Base-by-base conservation (phyloP, 768 basidiomycete species). In the Lentinula aciculospora region DNA sequence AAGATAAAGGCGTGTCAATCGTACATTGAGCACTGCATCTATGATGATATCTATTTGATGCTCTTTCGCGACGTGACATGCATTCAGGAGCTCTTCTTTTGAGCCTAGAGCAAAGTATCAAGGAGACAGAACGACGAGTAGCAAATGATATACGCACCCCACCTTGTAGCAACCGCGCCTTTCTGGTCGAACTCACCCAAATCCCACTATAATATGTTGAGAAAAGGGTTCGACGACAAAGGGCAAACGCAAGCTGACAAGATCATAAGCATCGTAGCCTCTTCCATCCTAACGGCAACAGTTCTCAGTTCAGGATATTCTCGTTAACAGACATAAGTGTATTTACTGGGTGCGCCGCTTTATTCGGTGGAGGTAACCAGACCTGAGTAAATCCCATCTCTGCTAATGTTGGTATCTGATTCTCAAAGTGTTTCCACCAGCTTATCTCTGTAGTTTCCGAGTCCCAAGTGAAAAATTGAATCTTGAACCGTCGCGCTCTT, bases 381-480 rank as follows among this genome's bases (percentile, higher is more conserved):
- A 84, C 76, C 67, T 91, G 89, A 0, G 91, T 92, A 63, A 92
- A 77, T 13, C 91, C 92, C 60, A 89, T 73, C 45, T 80, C 74
- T 4, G 79, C 80, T 19, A 94, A 77, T 42, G 65, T 71, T 12
- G 89, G 85, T 10, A 88, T 71, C 65, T 91, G 84, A 9, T 62
- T 63, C 67, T 88, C 84, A 34, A 93, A 76, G 67, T 89, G 83
- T 64, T 78, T 76, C 91, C 92, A 94, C 91, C 92, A 92, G 67
- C 85, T 89, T 74, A 82, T 68, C 17, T 72, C 68, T 13, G 76
- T 74, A 62, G 81, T 78, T 27, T 71, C 69, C 29, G 81, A 72
- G 53, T 92, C 84, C 92, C 92, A 93, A 13, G 89, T 91, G 64
- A 92, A 93, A 70, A 91, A 93, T 69, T 93, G 91, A 28, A 92